phyloP scores from a whole-genome alignment of 2,329 filamentous ascomycete genomes.

The Spiromastix sp. region DNA sequence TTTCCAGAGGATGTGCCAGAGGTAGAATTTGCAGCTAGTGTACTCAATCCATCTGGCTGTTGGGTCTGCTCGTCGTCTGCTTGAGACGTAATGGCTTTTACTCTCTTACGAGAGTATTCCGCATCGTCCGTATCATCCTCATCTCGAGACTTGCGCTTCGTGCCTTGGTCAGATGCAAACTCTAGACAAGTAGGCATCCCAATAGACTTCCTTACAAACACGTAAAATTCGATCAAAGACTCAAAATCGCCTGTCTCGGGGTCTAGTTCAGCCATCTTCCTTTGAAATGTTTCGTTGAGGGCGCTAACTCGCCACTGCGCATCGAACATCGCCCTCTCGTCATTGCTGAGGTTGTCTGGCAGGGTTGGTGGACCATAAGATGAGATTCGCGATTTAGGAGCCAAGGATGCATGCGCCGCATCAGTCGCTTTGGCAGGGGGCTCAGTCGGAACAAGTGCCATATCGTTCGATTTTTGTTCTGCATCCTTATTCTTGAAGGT shows the following conservation, averaged over 20 bases:
- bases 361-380: slow-evolving; percentile 7
- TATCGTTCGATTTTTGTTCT: no score
- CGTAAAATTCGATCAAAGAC: slow-evolving; percentile 19
- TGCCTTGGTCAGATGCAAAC: slow-evolving; percentile 3
- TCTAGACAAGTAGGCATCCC: slow-evolving; percentile 17
- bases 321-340: slow-evolving; percentile 41
- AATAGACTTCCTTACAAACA: slow-evolving; percentile 18
- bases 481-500: slow-evolving; percentile 1
- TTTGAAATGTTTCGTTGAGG: slow-evolving; percentile 29
- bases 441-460: no score
- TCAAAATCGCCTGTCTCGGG: slow-evolving; percentile 18
- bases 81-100: no score
- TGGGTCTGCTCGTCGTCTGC: no score
- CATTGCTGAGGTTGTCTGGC: slow-evolving; percentile 37
- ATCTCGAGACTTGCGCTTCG: slow-evolving; percentile 1
- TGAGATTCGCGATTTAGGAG: slow-evolving; percentile 1
- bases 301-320: slow-evolving; percentile 23
- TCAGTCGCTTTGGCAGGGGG: no score
- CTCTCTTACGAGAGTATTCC: not conserved
- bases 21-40: no score
- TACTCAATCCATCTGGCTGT: no score
- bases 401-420: not conserved
- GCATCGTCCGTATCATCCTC: not conserved
- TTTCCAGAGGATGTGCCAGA: slow-evolving; percentile 6
- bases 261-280: slow-evolving; percentile 21